A percentile compares a stretch with the other conserved stretches of the same genome.
Evolutionary conservation across 352 stramenopile species (phyloP).

Genomic region (Phytophthora crassamura): DNA sequence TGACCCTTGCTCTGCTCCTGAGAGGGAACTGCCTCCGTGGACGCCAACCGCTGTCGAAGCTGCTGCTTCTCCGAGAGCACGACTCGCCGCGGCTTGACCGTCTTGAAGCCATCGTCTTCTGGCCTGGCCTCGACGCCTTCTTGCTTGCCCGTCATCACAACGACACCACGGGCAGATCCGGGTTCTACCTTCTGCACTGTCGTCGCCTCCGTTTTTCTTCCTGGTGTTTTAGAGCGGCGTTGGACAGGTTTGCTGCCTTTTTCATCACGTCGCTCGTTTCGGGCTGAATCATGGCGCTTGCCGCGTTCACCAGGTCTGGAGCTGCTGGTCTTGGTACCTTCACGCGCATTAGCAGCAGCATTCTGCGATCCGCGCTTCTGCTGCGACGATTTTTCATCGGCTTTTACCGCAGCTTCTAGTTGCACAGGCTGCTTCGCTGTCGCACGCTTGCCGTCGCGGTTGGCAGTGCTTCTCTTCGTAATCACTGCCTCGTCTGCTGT

Average conservation of each 20-base stretch:
- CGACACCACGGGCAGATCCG: conserved; percentile 9
- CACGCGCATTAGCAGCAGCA: conserved; percentile 1
- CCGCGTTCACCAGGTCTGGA: conserved; percentile 1
- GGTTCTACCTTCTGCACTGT: conserved; percentile 5
- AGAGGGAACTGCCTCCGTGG: conserved; percentile 13
- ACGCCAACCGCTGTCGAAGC: conserved; percentile 21
- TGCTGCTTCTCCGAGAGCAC: conserved; percentile 36
- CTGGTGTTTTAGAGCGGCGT: neutral
- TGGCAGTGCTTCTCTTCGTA: conserved; percentile 6
- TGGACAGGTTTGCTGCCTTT: conserved; percentile 12
- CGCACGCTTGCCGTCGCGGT: neutral
- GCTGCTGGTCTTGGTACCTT: conserved; percentile 1
- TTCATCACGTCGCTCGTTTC: conserved; percentile 5
- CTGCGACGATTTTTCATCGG: neutral
- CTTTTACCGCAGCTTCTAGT: conserved; percentile 6
- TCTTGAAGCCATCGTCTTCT: conserved; percentile 30
- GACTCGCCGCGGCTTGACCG: conserved; percentile 35
- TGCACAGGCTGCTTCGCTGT: conserved; percentile 1
- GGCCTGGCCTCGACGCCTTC: conserved; percentile 8
- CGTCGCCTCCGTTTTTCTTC: conserved; percentile 2
- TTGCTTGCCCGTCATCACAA: conserved; percentile 9
- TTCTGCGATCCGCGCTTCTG: neutral
- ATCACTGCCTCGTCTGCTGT: neutral
- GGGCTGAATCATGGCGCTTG: conserved; percentile 1
- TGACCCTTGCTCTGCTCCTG: conserved; percentile 30